Percentiles rank a stretch among this genome's conserved stretches.
These are phyloP conservation scores for Monosporascus sp. DNA, from an alignment of 2,329 filamentous ascomycete genomes.

Conservation along the genomic window DNA sequence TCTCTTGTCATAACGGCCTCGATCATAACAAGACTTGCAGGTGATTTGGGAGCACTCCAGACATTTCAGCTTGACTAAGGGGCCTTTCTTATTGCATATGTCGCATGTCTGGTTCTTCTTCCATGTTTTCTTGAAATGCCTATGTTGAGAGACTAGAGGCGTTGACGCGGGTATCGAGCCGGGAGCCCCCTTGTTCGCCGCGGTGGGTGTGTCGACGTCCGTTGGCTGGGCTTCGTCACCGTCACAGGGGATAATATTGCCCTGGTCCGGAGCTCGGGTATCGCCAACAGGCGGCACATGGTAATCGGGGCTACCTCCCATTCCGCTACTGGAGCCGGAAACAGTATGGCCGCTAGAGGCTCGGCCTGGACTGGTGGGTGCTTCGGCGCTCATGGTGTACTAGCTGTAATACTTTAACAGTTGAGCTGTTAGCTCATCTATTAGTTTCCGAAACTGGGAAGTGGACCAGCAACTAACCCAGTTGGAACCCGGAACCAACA, in stretches of 20 bases:
- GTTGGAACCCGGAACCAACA: too few relatives aligned
- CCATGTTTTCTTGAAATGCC: not conserved
- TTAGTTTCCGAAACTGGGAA: not conserved
- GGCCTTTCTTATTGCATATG: not conserved
- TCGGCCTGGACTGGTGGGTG: not conserved
- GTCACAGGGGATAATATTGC: not conserved
- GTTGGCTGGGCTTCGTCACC: not conserved
- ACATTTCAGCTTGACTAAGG: not conserved
- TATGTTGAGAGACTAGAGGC: conserved; percentile 7
- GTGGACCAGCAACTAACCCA: not conserved
- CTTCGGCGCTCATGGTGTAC: not conserved
- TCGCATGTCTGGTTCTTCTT: not conserved
- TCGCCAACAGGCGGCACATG: not conserved
- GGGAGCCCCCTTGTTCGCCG: not conserved
- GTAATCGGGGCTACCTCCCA: not conserved
- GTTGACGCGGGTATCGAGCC: not conserved
- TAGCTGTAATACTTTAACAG: not conserved
- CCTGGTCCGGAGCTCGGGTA: not conserved
- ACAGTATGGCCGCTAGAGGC: not conserved
- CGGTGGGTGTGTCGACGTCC: not conserved
- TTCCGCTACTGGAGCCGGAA: not conserved
- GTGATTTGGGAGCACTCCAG: not conserved
- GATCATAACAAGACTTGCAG: not conserved
- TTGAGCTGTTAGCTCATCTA: not conserved
- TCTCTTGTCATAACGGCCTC: not conserved